A percentile compares a stretch with the other conserved stretches of the same genome.
Conservation (phyloP, 1,284 basidiomycete species). For the Sporisorium iseilematis-ciliati region DNA sequence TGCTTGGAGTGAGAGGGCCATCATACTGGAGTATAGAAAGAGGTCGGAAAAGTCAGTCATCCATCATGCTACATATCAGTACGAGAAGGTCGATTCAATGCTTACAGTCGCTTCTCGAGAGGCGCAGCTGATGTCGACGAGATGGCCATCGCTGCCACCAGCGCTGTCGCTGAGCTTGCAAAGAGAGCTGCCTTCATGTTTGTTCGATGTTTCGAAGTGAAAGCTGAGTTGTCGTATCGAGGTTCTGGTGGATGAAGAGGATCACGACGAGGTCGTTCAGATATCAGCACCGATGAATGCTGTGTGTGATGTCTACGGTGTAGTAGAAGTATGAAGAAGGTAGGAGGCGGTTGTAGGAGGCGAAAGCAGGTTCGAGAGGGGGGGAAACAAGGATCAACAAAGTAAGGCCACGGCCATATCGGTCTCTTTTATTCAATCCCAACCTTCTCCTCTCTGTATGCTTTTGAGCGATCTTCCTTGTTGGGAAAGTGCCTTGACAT, state of each 20-base stretch:
- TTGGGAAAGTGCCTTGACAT: constrained; percentile 10
- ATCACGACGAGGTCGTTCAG: not conserved
- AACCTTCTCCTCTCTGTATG: constrained; percentile 7
- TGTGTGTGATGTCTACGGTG: not conserved
- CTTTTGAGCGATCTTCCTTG: constrained; percentile 4
- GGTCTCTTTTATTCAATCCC: constrained; percentile 19
- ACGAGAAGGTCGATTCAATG: not conserved
- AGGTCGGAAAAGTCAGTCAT: not conserved
- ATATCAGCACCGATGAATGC: not conserved
- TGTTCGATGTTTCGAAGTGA: not conserved
- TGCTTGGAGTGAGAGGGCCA: constrained; percentile 34
- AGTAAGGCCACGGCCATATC: not conserved
- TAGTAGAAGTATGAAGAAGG: too few species aligned
- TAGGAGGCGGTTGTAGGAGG: not conserved
- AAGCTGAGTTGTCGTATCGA: not conserved
- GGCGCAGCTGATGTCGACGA: constrained; percentile 32
- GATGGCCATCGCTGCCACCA: constrained; percentile 37
- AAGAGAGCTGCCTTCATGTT: constrained; percentile 22
- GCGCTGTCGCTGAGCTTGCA: constrained; percentile 23
- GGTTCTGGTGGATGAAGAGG: not conserved
- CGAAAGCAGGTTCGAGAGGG: not conserved
- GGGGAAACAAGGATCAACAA: not conserved
- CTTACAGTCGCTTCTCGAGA: constrained; percentile 47
- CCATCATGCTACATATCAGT: not conserved
- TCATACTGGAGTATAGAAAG: constrained; percentile 7